phyloP scores from a whole-genome alignment of 495 filamentous ascomycete species.

The Trichoderma parareesei region DNA sequence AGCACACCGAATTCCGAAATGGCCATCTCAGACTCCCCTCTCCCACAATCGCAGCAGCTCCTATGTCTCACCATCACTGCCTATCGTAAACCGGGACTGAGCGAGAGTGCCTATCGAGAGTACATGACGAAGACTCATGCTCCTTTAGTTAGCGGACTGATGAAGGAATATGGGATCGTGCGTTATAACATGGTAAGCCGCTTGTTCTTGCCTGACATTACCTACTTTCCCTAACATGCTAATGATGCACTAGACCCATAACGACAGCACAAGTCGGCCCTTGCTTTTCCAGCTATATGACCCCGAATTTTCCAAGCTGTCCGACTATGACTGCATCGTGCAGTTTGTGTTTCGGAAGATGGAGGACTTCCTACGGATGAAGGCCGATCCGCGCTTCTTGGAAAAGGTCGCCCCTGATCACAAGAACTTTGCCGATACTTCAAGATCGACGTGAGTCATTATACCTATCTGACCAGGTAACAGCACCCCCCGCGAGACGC shows the following conservation, averaged over 20 bases:
- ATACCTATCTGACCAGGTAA: background rate
- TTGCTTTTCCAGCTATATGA: slow-evolving; percentile 1
- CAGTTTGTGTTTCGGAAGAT: background rate
- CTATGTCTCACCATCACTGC: slow-evolving; percentile 2
- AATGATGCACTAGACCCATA: background rate
- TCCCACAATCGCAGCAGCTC: background rate
- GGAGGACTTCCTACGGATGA: background rate
- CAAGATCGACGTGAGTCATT: background rate
- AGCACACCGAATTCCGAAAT: background rate
- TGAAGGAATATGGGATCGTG: background rate
- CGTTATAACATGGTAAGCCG: background rate
- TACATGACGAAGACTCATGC: background rate
- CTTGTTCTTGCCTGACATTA: background rate
- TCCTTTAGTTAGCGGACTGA: background rate
- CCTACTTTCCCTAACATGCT: background rate
- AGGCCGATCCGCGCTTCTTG: background rate
- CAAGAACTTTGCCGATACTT: background rate
- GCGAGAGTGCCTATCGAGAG: background rate
- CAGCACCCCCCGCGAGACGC: background rate
- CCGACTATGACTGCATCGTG: background rate
- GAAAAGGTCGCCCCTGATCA: background rate
- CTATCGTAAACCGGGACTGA: background rate
- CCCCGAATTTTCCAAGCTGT: background rate
- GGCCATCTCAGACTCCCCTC: background rate
- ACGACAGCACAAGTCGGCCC: background rate